Percentiles rank a stretch among this genome's conserved stretches.
phyloP scores from a whole-genome alignment of 1,284 basidiomycete species.

The Melampsora larici-populina region DNA sequence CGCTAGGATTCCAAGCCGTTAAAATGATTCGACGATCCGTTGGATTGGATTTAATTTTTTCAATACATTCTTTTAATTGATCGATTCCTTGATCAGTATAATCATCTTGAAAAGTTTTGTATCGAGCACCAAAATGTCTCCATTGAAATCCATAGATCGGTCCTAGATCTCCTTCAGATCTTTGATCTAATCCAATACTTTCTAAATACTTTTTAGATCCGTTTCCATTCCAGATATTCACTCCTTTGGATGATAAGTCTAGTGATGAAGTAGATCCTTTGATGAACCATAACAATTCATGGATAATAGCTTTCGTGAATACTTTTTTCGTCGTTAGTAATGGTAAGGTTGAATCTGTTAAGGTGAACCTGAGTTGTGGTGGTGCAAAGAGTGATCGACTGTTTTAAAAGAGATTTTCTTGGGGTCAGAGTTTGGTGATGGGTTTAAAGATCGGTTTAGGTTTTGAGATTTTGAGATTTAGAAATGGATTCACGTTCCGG shows the following conservation, averaged over 20 bases:
- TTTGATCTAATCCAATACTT: constrained; percentile 71
- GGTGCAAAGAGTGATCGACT: constrained; percentile 79
- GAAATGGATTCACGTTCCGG: constrained; percentile 63
- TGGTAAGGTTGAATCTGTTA: constrained; percentile 70
- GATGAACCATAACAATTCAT: constrained; percentile 95
- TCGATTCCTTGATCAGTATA: constrained; percentile 89
- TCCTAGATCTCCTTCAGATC: constrained; percentile 87
- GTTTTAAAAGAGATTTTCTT: neutral
- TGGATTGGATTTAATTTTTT: constrained; percentile 87
- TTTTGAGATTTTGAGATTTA: neutral
- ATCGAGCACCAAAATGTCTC: constrained; percentile 93
- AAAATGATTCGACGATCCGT: constrained; percentile 94
- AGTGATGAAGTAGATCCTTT: constrained; percentile 78
- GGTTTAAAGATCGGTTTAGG: neutral
- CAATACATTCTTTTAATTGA: constrained; percentile 80
- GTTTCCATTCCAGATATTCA: constrained; percentile 98
- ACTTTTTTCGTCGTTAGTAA: constrained; percentile 94
- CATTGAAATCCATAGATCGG: constrained; percentile 99
- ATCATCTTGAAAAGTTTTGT: constrained; percentile 72
- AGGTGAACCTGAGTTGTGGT: constrained; percentile 77
- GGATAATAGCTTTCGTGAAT: constrained; percentile 83
- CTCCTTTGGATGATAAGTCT: constrained; percentile 72
- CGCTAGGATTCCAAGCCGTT: constrained; percentile 95
- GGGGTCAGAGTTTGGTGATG: neutral
- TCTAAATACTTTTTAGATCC: constrained; percentile 84